phyloP scores from a whole-genome alignment of 306 rosid genomes.

The Cicer arietinum region DNA sequence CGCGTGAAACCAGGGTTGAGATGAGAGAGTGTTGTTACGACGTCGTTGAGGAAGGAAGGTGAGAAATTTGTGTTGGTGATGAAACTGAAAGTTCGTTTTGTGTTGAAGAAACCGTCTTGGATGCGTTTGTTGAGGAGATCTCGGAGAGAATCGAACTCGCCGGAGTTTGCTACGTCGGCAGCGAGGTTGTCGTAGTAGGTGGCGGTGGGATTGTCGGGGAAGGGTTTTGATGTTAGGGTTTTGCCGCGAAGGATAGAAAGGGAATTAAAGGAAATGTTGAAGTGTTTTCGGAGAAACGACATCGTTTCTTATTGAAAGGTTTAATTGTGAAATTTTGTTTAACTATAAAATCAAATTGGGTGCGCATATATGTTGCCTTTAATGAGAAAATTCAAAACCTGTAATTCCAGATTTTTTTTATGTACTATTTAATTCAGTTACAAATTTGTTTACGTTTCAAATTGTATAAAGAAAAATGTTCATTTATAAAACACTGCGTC shows the following conservation, averaged over 20 bases:
- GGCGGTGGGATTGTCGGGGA: slow-evolving; percentile 48
- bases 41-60: slow-evolving; percentile 36
- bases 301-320: slow-evolving; percentile 24
- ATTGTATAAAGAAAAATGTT: too few species aligned
- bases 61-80: slow-evolving; percentile 47
- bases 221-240: slow-evolving; percentile 10
- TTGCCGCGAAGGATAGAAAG: slow-evolving; percentile 42
- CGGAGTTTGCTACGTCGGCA: slow-evolving; percentile 48
- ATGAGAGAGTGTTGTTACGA: slow-evolving; percentile 45
- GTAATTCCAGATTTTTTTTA: too few species aligned
- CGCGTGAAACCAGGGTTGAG: slow-evolving; percentile 52
- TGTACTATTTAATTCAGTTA: too few species aligned
- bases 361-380: too few species aligned
- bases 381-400: too few species aligned
- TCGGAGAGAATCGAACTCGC: slow-evolving; percentile 51
- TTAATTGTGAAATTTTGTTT: too few species aligned
- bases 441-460: too few species aligned
- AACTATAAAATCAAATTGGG: too few species aligned
- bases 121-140: slow-evolving; percentile 63
- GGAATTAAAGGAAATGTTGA: slow-evolving; percentile 26
- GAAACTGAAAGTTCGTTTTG: slow-evolving; percentile 60
- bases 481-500: too few species aligned
- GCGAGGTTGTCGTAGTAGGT: slow-evolving; percentile 45
- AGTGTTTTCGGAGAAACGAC: slow-evolving; percentile 46
- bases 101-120: slow-evolving; percentile 56